A percentile compares a stretch with the other conserved stretches of the same genome.
These are phyloP conservation scores for Pseudomonodictys pantanalensis DNA, from an alignment of 495 filamentous ascomycete genomes.

Conservation along the genomic window DNA sequence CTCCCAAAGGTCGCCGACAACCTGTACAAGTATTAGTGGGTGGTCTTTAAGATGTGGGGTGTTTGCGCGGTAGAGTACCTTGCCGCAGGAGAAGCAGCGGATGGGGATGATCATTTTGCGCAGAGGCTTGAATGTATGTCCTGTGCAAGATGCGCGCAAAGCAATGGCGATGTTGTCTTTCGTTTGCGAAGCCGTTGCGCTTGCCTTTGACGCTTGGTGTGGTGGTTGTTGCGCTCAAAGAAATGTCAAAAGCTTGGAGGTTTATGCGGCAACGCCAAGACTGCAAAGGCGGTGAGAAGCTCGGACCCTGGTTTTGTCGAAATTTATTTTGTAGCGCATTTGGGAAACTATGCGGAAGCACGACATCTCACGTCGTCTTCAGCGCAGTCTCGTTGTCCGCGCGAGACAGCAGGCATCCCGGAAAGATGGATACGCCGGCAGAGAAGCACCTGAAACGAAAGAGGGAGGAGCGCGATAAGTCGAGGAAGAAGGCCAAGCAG, in stretches of 20 bases:
- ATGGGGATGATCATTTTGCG: constrained; percentile 90
- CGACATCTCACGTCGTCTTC: too few species aligned
- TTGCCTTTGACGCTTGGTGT: background rate
- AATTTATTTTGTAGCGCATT: constrained; percentile 19
- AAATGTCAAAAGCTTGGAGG: constrained; percentile 6
- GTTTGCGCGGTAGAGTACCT: constrained; percentile 53
- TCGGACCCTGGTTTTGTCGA: constrained; percentile 6
- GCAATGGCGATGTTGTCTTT: background rate
- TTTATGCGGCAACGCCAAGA: constrained; percentile 1
- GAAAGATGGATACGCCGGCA: too few species aligned
- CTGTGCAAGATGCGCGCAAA: too few species aligned
- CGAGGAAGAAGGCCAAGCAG: constrained; percentile 26
- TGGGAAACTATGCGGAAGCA: too few species aligned
- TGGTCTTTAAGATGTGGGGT: background rate
- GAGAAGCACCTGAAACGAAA: constrained; percentile 30
- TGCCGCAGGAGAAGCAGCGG: constrained; percentile 97
- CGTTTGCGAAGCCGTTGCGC: background rate
- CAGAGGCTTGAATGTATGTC: background rate
- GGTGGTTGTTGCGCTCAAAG: constrained; percentile 9
- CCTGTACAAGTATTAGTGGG: constrained; percentile 52
- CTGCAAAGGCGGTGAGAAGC: constrained; percentile 8
- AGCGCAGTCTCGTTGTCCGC: too few species aligned
- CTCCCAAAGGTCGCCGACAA: constrained; percentile 96
- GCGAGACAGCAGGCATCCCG: too few species aligned
- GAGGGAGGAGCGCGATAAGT: constrained; percentile 16